Evolutionary conservation across 106 monocot species (phyloP).

Genomic region (Dioscorea dumetorum): DNA sequence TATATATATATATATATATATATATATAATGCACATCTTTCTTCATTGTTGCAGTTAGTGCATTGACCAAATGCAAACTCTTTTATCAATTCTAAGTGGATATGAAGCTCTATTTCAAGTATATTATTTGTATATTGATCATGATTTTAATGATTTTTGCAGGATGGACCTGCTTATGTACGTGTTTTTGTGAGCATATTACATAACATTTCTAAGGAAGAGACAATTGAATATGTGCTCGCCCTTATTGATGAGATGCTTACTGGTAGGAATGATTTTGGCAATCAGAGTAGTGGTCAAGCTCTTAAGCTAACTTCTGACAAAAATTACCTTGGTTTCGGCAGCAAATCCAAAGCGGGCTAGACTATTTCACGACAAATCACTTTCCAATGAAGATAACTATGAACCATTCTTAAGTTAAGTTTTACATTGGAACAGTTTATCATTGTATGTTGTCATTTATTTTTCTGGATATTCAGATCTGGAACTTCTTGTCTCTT

Average conservation of each 20-base stretch:
- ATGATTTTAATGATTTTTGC: constrained; percentile 7
- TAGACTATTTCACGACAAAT: constrained; percentile 80
- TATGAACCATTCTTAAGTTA: constrained; percentile 84
- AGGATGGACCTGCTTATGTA: constrained; percentile 85
- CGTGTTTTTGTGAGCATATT: constrained; percentile 76
- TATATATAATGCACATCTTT: too few relatives aligned
- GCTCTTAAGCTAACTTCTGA: constrained; percentile 7
- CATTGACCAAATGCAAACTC: too few relatives aligned
- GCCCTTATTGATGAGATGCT: constrained; percentile 97
- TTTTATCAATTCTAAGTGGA: too few relatives aligned
- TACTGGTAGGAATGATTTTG: constrained; percentile 33
- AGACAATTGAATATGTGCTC: constrained; percentile 89
- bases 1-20: too few relatives aligned
- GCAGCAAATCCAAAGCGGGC: constrained; percentile 89
- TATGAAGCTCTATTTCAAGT: too few relatives aligned
- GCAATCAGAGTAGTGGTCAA: not conserved
- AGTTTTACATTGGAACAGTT: constrained; percentile 13
- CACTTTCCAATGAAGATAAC: constrained; percentile 59
- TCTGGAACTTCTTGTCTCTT: too few relatives aligned
- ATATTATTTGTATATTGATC: not conserved
- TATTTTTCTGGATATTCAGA: too few relatives aligned
- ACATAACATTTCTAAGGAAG: constrained; percentile 78
- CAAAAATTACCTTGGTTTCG: constrained; percentile 9
- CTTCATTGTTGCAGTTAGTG: not conserved
- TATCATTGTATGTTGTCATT: not conserved